phyloP scores from a whole-genome alignment of 257 asterid species.

The Nicotiana benthamiana region DNA sequence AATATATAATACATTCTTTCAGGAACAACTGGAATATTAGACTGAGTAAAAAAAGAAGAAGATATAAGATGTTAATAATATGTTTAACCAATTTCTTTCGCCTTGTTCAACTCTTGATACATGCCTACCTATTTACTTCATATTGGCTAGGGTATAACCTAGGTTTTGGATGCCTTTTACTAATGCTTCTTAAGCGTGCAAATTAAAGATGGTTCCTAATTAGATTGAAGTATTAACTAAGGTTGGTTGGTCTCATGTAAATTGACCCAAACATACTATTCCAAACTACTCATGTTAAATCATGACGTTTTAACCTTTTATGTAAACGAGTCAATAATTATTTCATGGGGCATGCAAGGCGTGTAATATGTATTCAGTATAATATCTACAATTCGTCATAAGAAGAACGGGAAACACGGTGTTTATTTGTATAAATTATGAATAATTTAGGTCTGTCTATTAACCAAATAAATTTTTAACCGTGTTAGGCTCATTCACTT shows the following conservation, averaged over 20 bases:
- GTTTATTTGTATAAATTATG: neutral
- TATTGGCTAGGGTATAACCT: neutral
- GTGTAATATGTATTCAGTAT: neutral
- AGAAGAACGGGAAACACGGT: neutral
- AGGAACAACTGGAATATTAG: too few species aligned
- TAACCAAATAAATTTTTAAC: neutral
- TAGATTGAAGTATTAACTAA: too few species aligned
- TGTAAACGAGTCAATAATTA: neutral
- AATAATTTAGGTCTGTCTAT: neutral
- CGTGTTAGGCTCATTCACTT: neutral
- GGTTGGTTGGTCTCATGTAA: neutral
- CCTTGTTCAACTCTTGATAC: neutral
- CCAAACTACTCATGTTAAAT: neutral
- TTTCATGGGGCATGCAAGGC: neutral
- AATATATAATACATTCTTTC: too few species aligned
- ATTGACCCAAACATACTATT: neutral
- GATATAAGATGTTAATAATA: neutral
- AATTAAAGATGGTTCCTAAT: too few species aligned
- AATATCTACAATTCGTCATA: neutral
- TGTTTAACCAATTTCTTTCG: too few species aligned
- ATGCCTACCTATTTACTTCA: neutral
- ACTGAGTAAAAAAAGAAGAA: too few species aligned
- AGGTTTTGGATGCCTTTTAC: neutral
- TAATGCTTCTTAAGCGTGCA: neutral
- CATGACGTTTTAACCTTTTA: neutral